These are phyloP conservation scores for Ophiostoma himal-ulmi DNA, from an alignment of 2,329 filamentous ascomycete genomes.

Conservation along the genomic window DNA sequence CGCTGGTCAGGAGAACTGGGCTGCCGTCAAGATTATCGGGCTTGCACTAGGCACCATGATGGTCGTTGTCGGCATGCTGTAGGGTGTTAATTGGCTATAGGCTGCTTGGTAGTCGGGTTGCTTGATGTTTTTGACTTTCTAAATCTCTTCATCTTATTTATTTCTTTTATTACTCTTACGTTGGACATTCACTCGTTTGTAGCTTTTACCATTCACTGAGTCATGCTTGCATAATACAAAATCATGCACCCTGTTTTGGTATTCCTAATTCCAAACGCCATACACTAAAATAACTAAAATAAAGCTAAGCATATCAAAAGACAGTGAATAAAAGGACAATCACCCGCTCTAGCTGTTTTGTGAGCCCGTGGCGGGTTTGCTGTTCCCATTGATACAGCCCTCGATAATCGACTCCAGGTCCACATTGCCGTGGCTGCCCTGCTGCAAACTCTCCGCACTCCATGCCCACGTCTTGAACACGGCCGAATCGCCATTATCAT, in stretches of 20 bases:
- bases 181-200: neutral
- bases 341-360: neutral
- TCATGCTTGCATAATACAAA: neutral
- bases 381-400: constrained; percentile 22
- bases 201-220: neutral
- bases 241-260: neutral
- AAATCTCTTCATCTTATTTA: neutral
- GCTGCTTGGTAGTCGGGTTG: neutral
- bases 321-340: neutral
- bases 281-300: neutral
- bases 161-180: neutral
- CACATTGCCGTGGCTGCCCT: neutral
- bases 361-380: constrained; percentile 15
- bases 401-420: constrained; percentile 19
- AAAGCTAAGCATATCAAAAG: neutral
- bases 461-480: constrained; percentile 23
- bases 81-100: constrained; percentile 2
- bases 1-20: constrained; percentile 2
- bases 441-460: constrained; percentile 14
- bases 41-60: constrained; percentile 31
- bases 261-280: constrained; percentile 4
- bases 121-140: neutral
- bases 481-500: neutral
- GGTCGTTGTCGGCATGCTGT: constrained; percentile 31
- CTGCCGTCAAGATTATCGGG: constrained; percentile 28